Percentiles rank a stretch among this genome's conserved stretches.
Conservation (phyloP, 352 stramenopile genomes). For the Phytopythium cucurbitacearum region DNA sequence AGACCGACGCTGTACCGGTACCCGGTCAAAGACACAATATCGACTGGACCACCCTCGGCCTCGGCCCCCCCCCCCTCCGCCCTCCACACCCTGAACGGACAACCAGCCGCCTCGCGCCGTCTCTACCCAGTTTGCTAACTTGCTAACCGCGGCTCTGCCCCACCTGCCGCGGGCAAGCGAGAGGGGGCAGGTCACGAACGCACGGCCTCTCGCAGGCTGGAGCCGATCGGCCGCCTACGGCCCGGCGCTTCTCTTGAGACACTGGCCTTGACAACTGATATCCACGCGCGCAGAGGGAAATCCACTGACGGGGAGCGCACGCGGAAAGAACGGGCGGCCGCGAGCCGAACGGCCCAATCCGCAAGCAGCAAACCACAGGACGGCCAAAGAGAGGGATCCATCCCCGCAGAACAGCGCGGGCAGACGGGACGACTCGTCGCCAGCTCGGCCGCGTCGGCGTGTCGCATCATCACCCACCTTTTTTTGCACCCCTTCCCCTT, state of each 20-base stretch:
- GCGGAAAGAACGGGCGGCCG: neutral
- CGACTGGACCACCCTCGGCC: too few species aligned
- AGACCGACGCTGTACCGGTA: too few species aligned
- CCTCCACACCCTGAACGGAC: too few species aligned
- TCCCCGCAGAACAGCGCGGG: neutral
- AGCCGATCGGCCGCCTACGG: too few species aligned
- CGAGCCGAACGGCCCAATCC: too few species aligned
- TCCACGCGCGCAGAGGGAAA: neutral
- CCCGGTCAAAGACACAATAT: too few species aligned
- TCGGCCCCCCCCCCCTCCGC: too few species aligned
- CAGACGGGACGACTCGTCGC: neutral
- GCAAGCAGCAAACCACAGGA: neutral
- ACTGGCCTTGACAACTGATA: constrained; percentile 2
- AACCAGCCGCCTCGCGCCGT: neutral
- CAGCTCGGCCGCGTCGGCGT: too few species aligned
- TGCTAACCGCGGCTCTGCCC: too few species aligned
- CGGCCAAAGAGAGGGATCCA: neutral
- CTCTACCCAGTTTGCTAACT: too few species aligned
- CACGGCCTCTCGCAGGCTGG: neutral
- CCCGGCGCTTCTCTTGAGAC: constrained; percentile 1
- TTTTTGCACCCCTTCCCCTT: constrained; percentile 4
- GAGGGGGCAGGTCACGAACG: neutral
- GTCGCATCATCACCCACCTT: constrained; percentile 3
- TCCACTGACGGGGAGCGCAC: neutral
- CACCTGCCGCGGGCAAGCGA: constrained; percentile 10